These are phyloP conservation scores for Artemisia argyi DNA, from an alignment of 129 eudicot genomes.

Conservation along the genomic window DNA sequence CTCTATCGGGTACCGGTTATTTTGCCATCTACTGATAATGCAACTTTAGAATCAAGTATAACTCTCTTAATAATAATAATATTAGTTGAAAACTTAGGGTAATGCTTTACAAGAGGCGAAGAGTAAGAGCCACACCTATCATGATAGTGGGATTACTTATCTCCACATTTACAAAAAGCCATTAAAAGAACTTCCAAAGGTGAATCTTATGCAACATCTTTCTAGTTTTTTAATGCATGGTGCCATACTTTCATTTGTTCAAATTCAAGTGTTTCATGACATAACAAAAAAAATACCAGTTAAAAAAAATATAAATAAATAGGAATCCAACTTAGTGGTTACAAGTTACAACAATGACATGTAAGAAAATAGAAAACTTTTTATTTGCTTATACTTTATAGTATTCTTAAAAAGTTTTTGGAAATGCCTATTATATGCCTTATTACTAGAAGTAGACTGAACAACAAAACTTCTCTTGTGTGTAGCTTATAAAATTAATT, in stretches of 20 bases:
- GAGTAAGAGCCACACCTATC: constrained; percentile 20
- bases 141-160: constrained; percentile 33
- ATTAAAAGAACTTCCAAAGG: constrained; percentile 25
- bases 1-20: too few relatives aligned
- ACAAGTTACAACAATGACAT: not conserved
- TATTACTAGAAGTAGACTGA: not conserved
- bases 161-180: constrained; percentile 26
- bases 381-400: not conserved
- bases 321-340: not conserved
- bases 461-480: not conserved
- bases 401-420: too few relatives aligned
- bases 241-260: constrained; percentile 18
- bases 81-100: constrained; percentile 12
- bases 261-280: constrained; percentile 33
- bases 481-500: not conserved
- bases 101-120: constrained; percentile 26
- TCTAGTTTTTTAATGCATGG: constrained; percentile 19
- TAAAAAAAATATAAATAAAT: not conserved
- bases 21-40: too few relatives aligned
- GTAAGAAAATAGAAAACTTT: not conserved
- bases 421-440: too few relatives aligned
- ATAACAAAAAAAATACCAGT: not conserved
- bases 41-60: too few relatives aligned
- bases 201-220: constrained; percentile 33
- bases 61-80: not conserved